Conservation (phyloP, 108 stramenopile species). For the Phaeodactylum tricornutum region DNA sequence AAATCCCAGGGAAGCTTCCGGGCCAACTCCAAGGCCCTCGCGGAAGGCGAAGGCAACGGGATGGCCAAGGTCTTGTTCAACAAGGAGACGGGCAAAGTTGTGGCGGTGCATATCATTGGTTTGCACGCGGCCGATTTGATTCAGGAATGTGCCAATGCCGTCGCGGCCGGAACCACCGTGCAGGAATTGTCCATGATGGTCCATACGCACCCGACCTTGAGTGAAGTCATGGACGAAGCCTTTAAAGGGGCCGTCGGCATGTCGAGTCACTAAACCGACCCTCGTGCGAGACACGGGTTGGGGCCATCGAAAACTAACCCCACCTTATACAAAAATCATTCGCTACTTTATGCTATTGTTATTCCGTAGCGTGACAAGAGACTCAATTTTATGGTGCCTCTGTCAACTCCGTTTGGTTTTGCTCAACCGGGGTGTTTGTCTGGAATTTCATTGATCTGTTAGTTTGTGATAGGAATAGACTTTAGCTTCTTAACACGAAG, state of each 20-base stretch:
- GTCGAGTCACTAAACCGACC: constrained; percentile 91
- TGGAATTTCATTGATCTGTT: too few species aligned
- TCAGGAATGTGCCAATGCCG: constrained; percentile 98
- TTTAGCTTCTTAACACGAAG: too few species aligned
- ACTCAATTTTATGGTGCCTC: too few species aligned
- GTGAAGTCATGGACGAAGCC: constrained; percentile 97
- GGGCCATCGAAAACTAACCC: too few species aligned
- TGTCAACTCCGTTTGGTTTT: too few species aligned
- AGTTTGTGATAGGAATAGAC: too few species aligned
- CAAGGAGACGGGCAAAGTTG: constrained; percentile 93
- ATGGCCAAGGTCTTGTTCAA: constrained; percentile 98
- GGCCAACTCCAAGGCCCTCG: constrained; percentile 97
- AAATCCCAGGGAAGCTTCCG: constrained; percentile 91
- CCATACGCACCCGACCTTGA: constrained; percentile 92
- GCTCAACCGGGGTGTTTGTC: too few species aligned
- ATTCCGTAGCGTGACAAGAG: too few species aligned
- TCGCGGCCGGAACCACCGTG: constrained; percentile 94
- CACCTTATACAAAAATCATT: too few species aligned
- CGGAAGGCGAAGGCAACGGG: constrained; percentile 95
- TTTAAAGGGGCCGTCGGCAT: constrained; percentile 99
- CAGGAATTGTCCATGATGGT: constrained; percentile 97
- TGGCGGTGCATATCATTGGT: constrained; percentile 98
- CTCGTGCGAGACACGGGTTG: too few species aligned
- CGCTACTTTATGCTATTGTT: too few species aligned
- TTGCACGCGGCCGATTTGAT: constrained; percentile 98